Base-by-base conservation (phyloP, 2,329 filamentous ascomycete genomes). In the Emergomyces pasteurianus region DNA sequence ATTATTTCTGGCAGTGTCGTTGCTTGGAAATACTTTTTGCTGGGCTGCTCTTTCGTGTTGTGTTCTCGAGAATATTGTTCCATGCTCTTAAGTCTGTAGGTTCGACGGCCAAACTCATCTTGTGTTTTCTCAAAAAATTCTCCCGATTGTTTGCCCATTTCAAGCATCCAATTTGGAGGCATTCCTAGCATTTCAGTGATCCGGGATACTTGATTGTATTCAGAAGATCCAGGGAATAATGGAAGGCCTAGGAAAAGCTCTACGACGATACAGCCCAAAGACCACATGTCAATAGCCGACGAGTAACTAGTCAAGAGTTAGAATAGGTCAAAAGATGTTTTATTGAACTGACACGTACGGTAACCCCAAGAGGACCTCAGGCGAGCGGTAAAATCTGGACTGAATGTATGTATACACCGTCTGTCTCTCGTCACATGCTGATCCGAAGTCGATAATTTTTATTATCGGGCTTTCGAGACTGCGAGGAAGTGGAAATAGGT, bases 271-370 rank as follows among this genome's bases (percentile, higher is more conserved):
- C 94, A 99, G 59, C 94, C 94, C 52, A 99, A 79, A 4, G 94
- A 99, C 94, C 94, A 99, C 92, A 99, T 99, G 71, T 99, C 94
- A 70, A 99, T 99, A 50, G 94, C 94, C 4, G 94, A 96, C 16
- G 94, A 97, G 74, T 99, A 99, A 31, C 80, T 82, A 63, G 12
- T 26, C 18, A 21, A 31, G n/a, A n/a, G 49, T 59, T 54, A 59
- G 58, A 16, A 31, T 4, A 36, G 38, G 9, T 31, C 47, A 18
- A 28, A 23, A n/a, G 2, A 18, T 47, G 57, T 21, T 53, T 50
- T 12, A 21, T 18, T 52, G 12, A 14, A 53, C 10, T 14, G 23
- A 56, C 36, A 71, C 80, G 65, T 77, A 83, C 63, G 94, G 94
- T 55, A 99, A 78, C 3, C 94, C 94, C n/a, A 99, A 80, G 43